A percentile compares a stretch with the other conserved stretches of the same genome.
These are phyloP conservation scores for Glonium stellatum DNA, from an alignment of 495 filamentous ascomycete genomes.

Conservation along the genomic window DNA sequence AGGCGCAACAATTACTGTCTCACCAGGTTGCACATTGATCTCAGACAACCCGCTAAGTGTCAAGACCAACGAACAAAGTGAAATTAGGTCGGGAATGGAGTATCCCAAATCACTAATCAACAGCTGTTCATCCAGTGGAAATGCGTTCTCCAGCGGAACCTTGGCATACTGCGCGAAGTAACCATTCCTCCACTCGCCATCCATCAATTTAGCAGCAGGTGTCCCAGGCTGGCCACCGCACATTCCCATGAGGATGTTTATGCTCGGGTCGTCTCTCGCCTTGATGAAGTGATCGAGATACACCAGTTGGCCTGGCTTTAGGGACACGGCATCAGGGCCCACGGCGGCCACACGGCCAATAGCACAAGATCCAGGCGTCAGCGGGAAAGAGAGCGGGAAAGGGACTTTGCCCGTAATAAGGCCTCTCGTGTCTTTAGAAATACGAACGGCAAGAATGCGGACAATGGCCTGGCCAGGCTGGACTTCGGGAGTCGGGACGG, in stretches of 20 bases:
- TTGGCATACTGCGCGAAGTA: slow-evolving; percentile 41
- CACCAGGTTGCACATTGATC: slow-evolving; percentile 41
- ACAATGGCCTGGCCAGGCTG: slow-evolving; percentile 32
- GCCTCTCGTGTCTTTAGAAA: slow-evolving; percentile 17
- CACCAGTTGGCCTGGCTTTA: slow-evolving; percentile 43
- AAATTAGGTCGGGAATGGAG: slow-evolving; percentile 33
- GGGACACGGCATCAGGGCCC: slow-evolving; percentile 40
- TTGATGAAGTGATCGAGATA: slow-evolving; percentile 38
- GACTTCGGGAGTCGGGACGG: slow-evolving; percentile 29
- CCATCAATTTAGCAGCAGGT: slow-evolving; percentile 30
- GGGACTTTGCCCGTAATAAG: background rate
- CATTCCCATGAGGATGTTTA: slow-evolving; percentile 36
- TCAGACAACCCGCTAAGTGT: slow-evolving; percentile 47
- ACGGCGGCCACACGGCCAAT: slow-evolving; percentile 43
- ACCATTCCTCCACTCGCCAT: slow-evolving; percentile 42
- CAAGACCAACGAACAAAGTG: slow-evolving; percentile 36
- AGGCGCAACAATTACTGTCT: slow-evolving; percentile 27
- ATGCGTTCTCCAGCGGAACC: slow-evolving; percentile 43
- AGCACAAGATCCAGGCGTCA: slow-evolving; percentile 25
- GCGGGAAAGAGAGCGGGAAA: slow-evolving; percentile 30
- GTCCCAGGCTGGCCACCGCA: slow-evolving; percentile 23
- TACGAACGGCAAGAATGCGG: slow-evolving; percentile 26
- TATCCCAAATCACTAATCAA: slow-evolving; percentile 37
- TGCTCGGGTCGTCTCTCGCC: slow-evolving; percentile 41
- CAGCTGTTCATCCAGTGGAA: slow-evolving; percentile 38